phyloP scores from a whole-genome alignment of 345 rosid species.

The Xanthoceras sorbifolium region DNA sequence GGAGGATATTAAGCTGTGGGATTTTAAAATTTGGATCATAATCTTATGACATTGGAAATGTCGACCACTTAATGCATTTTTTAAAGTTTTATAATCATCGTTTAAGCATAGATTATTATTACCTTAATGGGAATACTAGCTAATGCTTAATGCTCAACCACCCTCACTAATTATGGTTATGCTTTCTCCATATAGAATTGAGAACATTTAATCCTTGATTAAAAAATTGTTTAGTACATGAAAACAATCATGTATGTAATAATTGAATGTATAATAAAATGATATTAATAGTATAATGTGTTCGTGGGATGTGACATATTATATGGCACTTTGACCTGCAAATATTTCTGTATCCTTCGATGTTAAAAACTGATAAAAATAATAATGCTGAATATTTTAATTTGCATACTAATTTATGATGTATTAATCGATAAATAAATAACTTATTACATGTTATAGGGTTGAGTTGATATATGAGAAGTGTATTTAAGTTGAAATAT shows the following conservation, averaged over 20 bases:
- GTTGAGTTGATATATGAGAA: too few relatives aligned
- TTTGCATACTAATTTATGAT: too few relatives aligned
- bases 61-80: slow-evolving; percentile 10
- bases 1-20: slow-evolving; percentile 1
- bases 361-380: too few relatives aligned
- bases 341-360: too few relatives aligned
- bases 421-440: too few relatives aligned
- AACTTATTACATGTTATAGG: too few relatives aligned
- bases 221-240: background rate
- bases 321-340: background rate
- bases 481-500: too few relatives aligned
- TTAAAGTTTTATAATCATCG: background rate
- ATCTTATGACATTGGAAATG: background rate
- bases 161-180: background rate
- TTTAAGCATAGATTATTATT: background rate
- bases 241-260: background rate
- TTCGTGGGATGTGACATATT: background rate
- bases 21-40: background rate
- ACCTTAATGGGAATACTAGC: background rate
- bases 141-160: background rate
- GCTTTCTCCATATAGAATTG: background rate
- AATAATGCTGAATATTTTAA: too few relatives aligned
- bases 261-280: background rate
- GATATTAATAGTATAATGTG: too few relatives aligned
- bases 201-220: background rate